Evolutionary conservation across 2,329 filamentous ascomycete genomes (phyloP), one percentile per base, ranked within the genome.

Genomic region (Hymenotorrendiella dingleyae): DNA sequence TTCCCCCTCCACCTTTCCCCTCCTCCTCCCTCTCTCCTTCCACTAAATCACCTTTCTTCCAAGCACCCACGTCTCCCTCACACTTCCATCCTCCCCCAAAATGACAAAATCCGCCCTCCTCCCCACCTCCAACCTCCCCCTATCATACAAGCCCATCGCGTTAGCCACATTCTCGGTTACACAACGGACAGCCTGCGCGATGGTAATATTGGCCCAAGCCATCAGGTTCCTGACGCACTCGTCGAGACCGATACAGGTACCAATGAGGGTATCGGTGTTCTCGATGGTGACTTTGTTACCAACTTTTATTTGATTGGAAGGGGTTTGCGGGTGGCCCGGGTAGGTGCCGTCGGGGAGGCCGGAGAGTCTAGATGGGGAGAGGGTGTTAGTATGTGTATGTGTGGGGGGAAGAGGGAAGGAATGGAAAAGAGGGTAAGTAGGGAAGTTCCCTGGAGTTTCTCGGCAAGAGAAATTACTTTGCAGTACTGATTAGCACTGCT

Each of bases 231-330:
- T 59, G 11, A 77, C 66, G 45, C 71, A 71, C 44, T 74, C 64
- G 42, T 73, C 67, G 42, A 78, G 52, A 3, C 64, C 63, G 23
- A 71, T 71, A 49, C 72, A 74, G 1, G 71, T 72, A 0, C 73
- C 74, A 20, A 76, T 69, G 40, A 77, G 54, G 8, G 73, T 78
- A 9, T 75, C 66, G 0, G 71, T 76, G 2, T 69, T 69, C 11
- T 69, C 66, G 33, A 76, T 74, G 0, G 69, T 71, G 0, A 72
- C 73, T 37, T 64, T 59, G 20, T 67, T 68, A 0, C 71, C 72
- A 3, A 50, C 47, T 52, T 77, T 77, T 4, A 63, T 63, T 52
- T 77, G 74, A 21, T 65, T 56, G 26, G 64, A 63, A 1, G 70
- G 64, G 16, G 76, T 74, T 50, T 77, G 73, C 2, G 69, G 61